phyloP scores from a whole-genome alignment of 371 early-diverging fungal genomes.

The Nematocida sp. region DNA sequence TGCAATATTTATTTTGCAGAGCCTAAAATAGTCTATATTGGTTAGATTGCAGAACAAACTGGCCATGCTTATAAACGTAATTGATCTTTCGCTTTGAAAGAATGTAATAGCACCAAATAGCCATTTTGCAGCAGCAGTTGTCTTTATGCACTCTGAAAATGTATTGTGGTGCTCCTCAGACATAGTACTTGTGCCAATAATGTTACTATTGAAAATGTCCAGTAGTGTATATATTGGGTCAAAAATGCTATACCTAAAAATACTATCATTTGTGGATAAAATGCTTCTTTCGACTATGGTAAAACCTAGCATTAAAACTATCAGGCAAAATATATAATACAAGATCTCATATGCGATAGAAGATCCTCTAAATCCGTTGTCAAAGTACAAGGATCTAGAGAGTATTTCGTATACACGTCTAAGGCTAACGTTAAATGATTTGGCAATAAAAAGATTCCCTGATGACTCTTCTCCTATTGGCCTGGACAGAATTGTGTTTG shows the following conservation, averaged over 20 bases:
- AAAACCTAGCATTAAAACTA: not conserved
- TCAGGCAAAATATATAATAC: not conserved
- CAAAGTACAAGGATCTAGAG: slow-evolving; percentile 30
- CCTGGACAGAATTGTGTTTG: not conserved
- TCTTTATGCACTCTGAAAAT: not conserved
- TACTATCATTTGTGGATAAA: not conserved
- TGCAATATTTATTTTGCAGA: slow-evolving; percentile 43
- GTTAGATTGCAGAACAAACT: slow-evolving; percentile 1
- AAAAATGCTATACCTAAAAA: not conserved
- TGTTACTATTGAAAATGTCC: not conserved
- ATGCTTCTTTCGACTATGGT: not conserved
- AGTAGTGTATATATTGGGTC: slow-evolving; percentile 17
- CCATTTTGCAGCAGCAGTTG: not conserved
- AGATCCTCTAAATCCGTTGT: slow-evolving; percentile 13
- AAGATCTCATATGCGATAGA: slow-evolving; percentile 7
- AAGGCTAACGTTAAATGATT: slow-evolving; percentile 4
- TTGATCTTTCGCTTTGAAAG: not conserved
- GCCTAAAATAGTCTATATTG: slow-evolving; percentile 1
- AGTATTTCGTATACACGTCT: slow-evolving; percentile 6
- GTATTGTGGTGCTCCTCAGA: not conserved
- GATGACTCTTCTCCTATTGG: not conserved
- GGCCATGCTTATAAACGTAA: slow-evolving; percentile 16
- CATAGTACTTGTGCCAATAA: not conserved
- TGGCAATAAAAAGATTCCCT: slow-evolving; percentile 2
- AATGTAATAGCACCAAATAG: not conserved